Evolutionary conservation across 257 asterid genomes (phyloP).

Genomic region (Solanum etuberosum): DNA sequence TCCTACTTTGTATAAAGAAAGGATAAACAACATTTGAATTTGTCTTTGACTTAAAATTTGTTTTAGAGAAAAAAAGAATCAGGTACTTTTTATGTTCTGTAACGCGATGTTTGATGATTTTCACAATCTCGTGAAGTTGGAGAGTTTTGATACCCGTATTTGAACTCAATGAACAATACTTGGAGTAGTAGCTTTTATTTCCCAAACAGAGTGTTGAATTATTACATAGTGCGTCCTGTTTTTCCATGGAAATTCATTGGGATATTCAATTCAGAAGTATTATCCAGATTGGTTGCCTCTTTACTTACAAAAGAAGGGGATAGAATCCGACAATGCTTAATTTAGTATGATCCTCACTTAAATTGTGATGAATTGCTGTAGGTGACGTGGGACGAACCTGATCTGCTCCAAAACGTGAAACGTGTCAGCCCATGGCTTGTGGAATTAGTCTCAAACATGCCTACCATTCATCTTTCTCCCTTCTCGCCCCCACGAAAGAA

Average conservation of each 20-base stretch:
- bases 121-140: background rate
- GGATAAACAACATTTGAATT: background rate
- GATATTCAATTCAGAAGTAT: too few relatives aligned
- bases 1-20: background rate
- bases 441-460: conserved; percentile 66
- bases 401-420: conserved; percentile 75
- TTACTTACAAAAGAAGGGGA: background rate
- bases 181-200: background rate
- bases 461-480: conserved; percentile 54
- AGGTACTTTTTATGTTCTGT: background rate
- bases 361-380: conserved; percentile 12
- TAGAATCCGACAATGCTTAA: background rate
- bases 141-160: background rate
- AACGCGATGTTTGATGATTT: background rate
- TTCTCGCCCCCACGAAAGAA: conserved; percentile 71
- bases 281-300: background rate
- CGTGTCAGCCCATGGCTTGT: conserved; percentile 88
- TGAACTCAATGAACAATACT: background rate
- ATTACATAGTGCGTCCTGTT: background rate
- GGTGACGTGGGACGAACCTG: conserved; percentile 95
- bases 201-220: background rate
- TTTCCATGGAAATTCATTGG: background rate
- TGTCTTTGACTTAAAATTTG: background rate
- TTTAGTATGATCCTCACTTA: background rate
- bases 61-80: background rate